A percentile compares a stretch with the other conserved stretches of the same genome.
phyloP scores from a whole-genome alignment of 805 yeast species.

The Kazachstania kunashirensis region DNA sequence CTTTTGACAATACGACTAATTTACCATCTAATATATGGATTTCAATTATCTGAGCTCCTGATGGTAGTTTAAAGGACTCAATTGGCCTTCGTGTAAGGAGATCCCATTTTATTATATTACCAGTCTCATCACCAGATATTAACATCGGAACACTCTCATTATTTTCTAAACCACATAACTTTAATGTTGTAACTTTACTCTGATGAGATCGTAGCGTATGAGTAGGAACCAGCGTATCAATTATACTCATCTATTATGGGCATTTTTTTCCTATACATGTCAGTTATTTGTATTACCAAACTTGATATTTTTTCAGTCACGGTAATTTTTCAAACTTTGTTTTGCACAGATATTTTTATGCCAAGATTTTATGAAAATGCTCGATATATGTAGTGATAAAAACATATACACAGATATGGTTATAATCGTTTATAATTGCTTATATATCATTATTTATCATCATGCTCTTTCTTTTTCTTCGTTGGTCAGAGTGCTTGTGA shows the following conservation, averaged over 20 bases:
- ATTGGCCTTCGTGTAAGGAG: slow-evolving; percentile 22
- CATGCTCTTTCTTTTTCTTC: slow-evolving; percentile 1
- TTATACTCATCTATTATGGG: not conserved
- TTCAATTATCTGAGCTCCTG: slow-evolving; percentile 13
- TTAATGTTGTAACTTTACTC: slow-evolving; percentile 6
- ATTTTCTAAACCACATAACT: not conserved
- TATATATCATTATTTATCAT: not conserved
- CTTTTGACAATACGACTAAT: slow-evolving; percentile 18
- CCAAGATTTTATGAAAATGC: too few species aligned
- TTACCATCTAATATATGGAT: slow-evolving; percentile 9
- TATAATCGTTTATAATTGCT: not conserved
- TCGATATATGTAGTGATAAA: too few species aligned
- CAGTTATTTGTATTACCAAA: not conserved
- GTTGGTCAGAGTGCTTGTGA: not conserved
- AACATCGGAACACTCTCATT: slow-evolving; percentile 11
- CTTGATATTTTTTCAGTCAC: too few species aligned
- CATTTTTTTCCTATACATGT: not conserved
- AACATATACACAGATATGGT: not conserved
- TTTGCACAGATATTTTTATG: too few species aligned
- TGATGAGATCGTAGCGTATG: slow-evolving; percentile 8
- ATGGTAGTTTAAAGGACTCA: slow-evolving; percentile 3
- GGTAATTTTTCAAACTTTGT: too few species aligned
- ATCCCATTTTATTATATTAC: slow-evolving; percentile 23
- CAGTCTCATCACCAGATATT: slow-evolving; percentile 23
- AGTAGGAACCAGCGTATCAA: slow-evolving; percentile 5